Evolutionary conservation across 1,284 basidiomycete species (phyloP).

Genomic region (Mycena sp.): DNA sequence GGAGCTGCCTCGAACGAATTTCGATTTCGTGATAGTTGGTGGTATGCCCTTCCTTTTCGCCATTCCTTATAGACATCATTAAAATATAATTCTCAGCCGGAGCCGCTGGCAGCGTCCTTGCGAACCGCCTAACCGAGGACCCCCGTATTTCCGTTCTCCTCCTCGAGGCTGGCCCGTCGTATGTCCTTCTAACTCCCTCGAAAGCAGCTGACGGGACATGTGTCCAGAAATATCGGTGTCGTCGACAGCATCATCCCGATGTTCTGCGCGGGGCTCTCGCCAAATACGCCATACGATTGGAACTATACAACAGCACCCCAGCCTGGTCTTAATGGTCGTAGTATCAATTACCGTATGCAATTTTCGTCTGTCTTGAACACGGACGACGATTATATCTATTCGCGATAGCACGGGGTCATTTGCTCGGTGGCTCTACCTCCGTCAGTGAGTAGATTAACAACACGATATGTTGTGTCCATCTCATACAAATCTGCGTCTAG

Average conservation of each 20-base stretch:
- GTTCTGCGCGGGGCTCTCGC: not conserved
- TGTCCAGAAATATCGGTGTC: conserved; percentile 11
- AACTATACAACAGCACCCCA: conserved; percentile 46
- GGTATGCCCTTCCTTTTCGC: conserved; percentile 29
- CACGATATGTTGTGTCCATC: too few species aligned
- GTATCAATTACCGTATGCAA: conserved; percentile 37
- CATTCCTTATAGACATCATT: too few species aligned
- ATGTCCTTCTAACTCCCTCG: conserved; percentile 5
- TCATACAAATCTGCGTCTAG: not conserved
- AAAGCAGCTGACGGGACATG: not conserved
- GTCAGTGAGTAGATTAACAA: conserved; percentile 44
- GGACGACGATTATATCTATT: too few species aligned
- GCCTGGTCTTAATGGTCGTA: conserved; percentile 39
- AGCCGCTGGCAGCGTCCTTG: conserved; percentile 40
- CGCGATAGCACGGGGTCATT: conserved; percentile 38
- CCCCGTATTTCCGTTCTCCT: conserved; percentile 38
- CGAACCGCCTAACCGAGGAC: conserved; percentile 41
- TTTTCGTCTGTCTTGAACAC: not conserved
- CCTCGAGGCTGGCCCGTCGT: conserved; percentile 42
- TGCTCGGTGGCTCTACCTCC: conserved; percentile 50
- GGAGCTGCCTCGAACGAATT: conserved; percentile 16
- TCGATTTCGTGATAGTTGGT: conserved; percentile 46
- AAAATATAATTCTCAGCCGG: conserved; percentile 34
- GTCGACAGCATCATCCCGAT: conserved; percentile 2
- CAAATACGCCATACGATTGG: conserved; percentile 16